Conservation (phyloP, 331 rosid species). For the Arachis monticola region DNA sequence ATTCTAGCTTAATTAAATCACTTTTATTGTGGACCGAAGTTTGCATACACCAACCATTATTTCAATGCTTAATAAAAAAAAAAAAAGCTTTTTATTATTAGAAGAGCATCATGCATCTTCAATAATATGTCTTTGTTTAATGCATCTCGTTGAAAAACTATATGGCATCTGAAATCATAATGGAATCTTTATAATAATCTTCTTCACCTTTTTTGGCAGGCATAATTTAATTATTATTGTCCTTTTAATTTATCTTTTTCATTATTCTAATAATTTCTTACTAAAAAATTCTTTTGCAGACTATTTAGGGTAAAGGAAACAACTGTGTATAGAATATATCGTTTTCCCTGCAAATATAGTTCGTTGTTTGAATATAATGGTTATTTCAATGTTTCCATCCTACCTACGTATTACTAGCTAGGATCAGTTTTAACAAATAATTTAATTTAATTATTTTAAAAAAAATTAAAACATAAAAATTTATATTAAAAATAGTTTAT, state of each 20-base stretch:
- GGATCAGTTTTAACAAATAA: too few species aligned
- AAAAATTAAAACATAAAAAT: too few species aligned
- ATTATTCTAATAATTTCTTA: not conserved
- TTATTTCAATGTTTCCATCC: not conserved
- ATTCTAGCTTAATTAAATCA: conserved; percentile 5
- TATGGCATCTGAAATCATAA: not conserved
- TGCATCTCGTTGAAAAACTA: not conserved
- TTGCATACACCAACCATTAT: conserved; percentile 10
- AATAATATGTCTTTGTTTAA: not conserved
- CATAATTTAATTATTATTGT: not conserved
- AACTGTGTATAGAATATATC: not conserved
- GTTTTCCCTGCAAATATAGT: too few species aligned
- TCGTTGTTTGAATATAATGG: not conserved
- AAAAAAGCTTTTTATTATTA: not conserved
- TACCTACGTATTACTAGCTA: too few species aligned
- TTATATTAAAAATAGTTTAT: too few species aligned
- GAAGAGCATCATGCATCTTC: not conserved
- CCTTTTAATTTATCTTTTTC: not conserved
- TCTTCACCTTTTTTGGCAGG: too few species aligned
- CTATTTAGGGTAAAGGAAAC: conserved; percentile 5
- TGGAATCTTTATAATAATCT: not conserved
- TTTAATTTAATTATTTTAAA: too few species aligned
- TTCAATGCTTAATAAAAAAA: not conserved
- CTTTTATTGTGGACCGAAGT: not conserved
- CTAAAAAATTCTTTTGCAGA: not conserved